Percentiles rank a stretch among this genome's conserved stretches.
Evolutionary conservation across 768 basidiomycete genomes (phyloP).

Genomic region (Candolleomyces efflorescens): DNA sequence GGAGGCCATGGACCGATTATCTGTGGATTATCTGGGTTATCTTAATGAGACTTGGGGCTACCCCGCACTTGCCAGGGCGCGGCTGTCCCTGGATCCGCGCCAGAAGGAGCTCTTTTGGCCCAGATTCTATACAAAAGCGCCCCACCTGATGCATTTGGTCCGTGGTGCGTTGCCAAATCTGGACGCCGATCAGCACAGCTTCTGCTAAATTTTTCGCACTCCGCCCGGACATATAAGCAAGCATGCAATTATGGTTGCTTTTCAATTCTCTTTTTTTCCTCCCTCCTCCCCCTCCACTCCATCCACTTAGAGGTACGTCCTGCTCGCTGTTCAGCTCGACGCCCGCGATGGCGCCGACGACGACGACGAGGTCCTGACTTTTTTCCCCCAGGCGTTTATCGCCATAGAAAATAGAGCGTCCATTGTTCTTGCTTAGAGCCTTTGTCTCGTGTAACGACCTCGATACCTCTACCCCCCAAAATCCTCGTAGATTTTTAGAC

Average conservation of each 20-base stretch:
- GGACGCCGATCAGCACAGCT: neutral
- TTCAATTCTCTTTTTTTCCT: slow-evolving; percentile 30
- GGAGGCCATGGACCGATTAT: too few relatives aligned
- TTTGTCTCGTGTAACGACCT: slow-evolving; percentile 41
- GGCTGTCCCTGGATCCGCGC: neutral
- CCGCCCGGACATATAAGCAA: slow-evolving; percentile 33
- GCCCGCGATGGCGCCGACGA: neutral
- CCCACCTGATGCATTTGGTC: neutral
- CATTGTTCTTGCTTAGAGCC: slow-evolving; percentile 51
- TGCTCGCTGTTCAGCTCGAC: neutral
- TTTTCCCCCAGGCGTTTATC: slow-evolving; percentile 28
- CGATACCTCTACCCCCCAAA: slow-evolving; percentile 29
- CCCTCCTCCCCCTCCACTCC: slow-evolving; percentile 14
- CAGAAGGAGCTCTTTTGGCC: neutral
- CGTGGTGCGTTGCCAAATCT: neutral
- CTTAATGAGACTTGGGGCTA: neutral
- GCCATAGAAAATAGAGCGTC: slow-evolving; percentile 59
- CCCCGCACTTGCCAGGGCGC: neutral
- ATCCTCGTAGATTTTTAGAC: slow-evolving; percentile 12
- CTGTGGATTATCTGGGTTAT: neutral
- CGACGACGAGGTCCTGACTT: slow-evolving; percentile 7
- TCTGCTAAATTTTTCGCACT: slow-evolving; percentile 36
- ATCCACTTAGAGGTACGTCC: slow-evolving; percentile 32
- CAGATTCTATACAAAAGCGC: neutral
- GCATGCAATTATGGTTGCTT: slow-evolving; percentile 22